A percentile compares a stretch with the other conserved stretches of the same genome.
Conservation (phyloP, 345 rosid genomes). For the Boechera stricta region DNA sequence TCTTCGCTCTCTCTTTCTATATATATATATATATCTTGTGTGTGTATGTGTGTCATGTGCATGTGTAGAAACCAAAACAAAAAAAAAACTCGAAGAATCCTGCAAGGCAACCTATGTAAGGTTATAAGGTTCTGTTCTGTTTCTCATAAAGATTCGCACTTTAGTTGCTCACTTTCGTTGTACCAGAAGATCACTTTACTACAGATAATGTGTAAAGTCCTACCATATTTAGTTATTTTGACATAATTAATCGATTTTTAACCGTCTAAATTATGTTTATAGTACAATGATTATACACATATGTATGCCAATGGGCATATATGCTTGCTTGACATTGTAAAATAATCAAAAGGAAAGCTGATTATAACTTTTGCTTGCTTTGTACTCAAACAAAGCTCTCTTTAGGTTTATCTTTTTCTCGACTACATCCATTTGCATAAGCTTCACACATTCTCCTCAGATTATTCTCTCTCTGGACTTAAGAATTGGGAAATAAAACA, state of each 20-base stretch:
- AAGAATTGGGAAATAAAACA: not conserved
- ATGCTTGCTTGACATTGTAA: slow-evolving; percentile 73
- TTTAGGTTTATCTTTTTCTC: slow-evolving; percentile 37
- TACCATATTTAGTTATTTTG: not conserved
- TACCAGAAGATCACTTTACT: slow-evolving; percentile 46
- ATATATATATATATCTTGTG: not conserved
- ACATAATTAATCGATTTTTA: not conserved
- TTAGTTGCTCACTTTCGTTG: slow-evolving; percentile 47
- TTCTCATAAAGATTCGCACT: slow-evolving; percentile 60
- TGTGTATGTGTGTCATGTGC: slow-evolving; percentile 4
- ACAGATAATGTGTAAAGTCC: slow-evolving; percentile 37
- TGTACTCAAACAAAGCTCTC: slow-evolving; percentile 71
- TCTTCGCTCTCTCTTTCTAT: too few relatives aligned
- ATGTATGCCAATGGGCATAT: slow-evolving; percentile 53
- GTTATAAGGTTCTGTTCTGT: slow-evolving; percentile 33
- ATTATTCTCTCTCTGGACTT: slow-evolving; percentile 21
- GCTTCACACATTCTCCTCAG: slow-evolving; percentile 45
- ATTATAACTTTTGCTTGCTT: slow-evolving; percentile 69
- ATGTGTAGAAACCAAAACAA: slow-evolving; percentile 32
- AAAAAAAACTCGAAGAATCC: slow-evolving; percentile 27
- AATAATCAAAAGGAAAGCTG: slow-evolving; percentile 43
- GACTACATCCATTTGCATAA: slow-evolving; percentile 44
- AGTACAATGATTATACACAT: slow-evolving; percentile 8
- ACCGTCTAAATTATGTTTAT: not conserved
- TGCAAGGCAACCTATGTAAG: slow-evolving; percentile 45